Evolutionary conservation across 805 yeast species (phyloP).

Genomic region (Cyberlindnera maclurae): DNA sequence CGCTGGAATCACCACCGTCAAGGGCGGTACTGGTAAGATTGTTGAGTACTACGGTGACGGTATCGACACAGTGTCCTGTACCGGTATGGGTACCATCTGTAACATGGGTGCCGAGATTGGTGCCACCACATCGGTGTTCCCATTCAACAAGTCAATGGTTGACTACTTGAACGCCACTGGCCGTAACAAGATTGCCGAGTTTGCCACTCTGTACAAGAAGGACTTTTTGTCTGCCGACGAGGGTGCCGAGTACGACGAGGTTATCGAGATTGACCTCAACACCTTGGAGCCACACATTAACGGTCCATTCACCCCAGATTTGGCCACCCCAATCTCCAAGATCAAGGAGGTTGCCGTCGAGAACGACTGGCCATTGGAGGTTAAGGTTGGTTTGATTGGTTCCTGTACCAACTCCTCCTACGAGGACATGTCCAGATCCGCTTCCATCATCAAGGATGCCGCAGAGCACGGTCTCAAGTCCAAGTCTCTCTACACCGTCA

Average conservation of each 20-base stretch:
- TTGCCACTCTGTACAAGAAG: conserved; percentile 61
- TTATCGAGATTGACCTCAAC: conserved; percentile 82
- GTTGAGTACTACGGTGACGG: conserved; percentile 97
- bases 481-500: conserved; percentile 85
- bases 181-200: conserved; percentile 77
- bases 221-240: conserved; percentile 77
- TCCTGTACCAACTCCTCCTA: conserved; percentile 98
- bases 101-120: conserved; percentile 99
- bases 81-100: conserved; percentile 99
- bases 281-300: conserved; percentile 92
- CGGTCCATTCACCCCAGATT: conserved; percentile 98
- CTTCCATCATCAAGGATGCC: conserved; percentile 87
- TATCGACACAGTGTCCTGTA: conserved; percentile 85
- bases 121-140: conserved; percentile 97
- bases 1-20: conserved; percentile 91
- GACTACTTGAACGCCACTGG: conserved; percentile 83
- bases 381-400: conserved; percentile 93
- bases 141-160: conserved; percentile 85
- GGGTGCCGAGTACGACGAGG: conserved; percentile 90
- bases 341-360: conserved; percentile 76
- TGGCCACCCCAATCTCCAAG: conserved; percentile 90
- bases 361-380: conserved; percentile 89
- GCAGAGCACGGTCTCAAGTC: conserved; percentile 86
- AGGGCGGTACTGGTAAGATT: conserved; percentile 97
- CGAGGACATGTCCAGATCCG: conserved; percentile 97